Base-by-base conservation (phyloP, 2,329 filamentous ascomycete species). In the Pseudogymnoascus sp. region DNA sequence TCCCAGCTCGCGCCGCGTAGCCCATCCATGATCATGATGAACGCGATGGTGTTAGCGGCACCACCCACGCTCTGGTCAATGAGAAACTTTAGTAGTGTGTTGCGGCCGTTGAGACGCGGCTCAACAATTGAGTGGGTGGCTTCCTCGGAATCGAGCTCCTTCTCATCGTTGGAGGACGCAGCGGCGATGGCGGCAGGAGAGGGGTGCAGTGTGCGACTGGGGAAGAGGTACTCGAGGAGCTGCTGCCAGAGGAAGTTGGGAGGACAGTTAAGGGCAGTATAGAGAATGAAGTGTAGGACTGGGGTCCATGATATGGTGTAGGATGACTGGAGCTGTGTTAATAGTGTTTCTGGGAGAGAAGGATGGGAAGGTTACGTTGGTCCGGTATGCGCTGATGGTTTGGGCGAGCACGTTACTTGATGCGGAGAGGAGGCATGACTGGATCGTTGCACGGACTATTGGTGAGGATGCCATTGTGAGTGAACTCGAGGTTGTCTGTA, bases 231-330 rank as follows among this genome's bases (percentile, higher is more conserved):
- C 74, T 96, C 91, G 59, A 96, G 80, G 70, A 82, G 89, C 39
- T 84, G 81, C 78, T 96, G 91, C 91, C 91, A 96, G 68, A 90
- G 71, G 70, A 91, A 90, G 74, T 97, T 97, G 47, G 89, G 89
- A 2, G 91, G 91, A 39, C 86, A 88, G 73, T 81, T 87, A 62
- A 96, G 70, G 34, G 89, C 70, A 65, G 86, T 83, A 77, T 87
- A 96, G 60, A 90, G 70, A 59, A 89, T 75, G 74, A 95, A 96
- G 71, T 91, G 89, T 66, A 91, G 75, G 43, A 96, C 79, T 3
- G 88, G 84, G 4, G 81, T 74, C 74, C 81, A 80, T 73, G 91
- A 83, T 67, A 95, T 76, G 22, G 76, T 73, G 59, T 89, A 80
- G 9, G 83, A 74, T 11, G 37, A 58, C 34, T 58, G 20, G 18